These are phyloP conservation scores for Cytospora leucostoma DNA, from an alignment of 2,329 filamentous ascomycete species.

Conservation along the genomic window DNA sequence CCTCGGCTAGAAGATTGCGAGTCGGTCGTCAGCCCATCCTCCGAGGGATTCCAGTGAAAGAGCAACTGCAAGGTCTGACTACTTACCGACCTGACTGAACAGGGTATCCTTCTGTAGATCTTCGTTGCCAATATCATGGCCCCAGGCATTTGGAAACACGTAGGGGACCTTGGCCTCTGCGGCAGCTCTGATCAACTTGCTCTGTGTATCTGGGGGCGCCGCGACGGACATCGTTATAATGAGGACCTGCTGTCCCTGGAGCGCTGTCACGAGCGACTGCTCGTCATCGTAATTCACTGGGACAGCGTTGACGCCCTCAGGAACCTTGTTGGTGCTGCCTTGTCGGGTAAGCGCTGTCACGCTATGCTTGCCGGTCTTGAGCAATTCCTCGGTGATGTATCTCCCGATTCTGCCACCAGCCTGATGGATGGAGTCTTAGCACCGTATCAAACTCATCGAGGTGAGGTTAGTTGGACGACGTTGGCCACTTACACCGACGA, in stretches of 20 bases:
- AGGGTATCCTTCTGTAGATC: constrained; percentile 21
- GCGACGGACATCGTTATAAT: constrained; percentile 43
- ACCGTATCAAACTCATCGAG: background rate
- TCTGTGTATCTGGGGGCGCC: constrained; percentile 41
- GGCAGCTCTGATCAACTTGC: constrained; percentile 46
- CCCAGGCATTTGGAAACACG: constrained; percentile 47
- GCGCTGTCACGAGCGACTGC: constrained; percentile 31
- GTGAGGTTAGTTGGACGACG: background rate
- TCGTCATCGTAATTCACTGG: constrained; percentile 51
- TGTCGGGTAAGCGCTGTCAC: constrained; percentile 52
- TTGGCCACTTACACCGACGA: constrained; percentile 31
- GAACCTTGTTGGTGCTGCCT: constrained; percentile 44
- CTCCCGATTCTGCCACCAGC: constrained; percentile 32
- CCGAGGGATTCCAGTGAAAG: too few relatives aligned
- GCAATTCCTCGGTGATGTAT: constrained; percentile 37
- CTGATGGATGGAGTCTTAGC: constrained; percentile 12
- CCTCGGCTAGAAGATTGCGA: background rate
- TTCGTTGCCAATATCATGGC: constrained; percentile 31
- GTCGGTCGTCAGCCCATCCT: background rate
- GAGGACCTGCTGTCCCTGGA: constrained; percentile 39
- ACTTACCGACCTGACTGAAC: constrained; percentile 14
- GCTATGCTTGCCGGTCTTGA: constrained; percentile 47
- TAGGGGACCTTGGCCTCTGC: constrained; percentile 46
- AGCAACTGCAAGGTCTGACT: constrained; percentile 19
- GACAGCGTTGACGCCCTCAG: constrained; percentile 41